Base-by-base conservation (phyloP, 768 basidiomycete species). In the Trametes meyenii region DNA sequence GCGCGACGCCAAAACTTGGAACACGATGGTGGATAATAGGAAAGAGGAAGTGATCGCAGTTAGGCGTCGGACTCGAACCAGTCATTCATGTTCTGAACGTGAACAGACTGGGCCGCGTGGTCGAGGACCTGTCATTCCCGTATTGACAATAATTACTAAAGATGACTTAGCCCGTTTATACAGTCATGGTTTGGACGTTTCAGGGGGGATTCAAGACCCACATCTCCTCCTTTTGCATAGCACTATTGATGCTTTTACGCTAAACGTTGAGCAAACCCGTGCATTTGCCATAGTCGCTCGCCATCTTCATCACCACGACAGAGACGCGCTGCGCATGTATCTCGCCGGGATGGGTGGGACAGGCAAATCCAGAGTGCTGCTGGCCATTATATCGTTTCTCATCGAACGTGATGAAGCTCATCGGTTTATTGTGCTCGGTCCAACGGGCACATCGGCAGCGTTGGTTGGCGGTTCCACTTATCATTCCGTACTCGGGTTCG, bases 261-360 rank as follows among this genome's bases (percentile, higher is more conserved):
- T 46, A 16, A 46, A 46, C 16, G n/a, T 3, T 23, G 45, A 46
- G 19, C 45, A 46, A 16, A 23, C 7, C 5, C 45, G n/a, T 8
- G 45, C 45, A 17, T 46, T 46, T 46, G 5, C 6, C 21, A 26
- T 46, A 8, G 45, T 17, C 7, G 45, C 45, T 7, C 5, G 16
- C 6, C n/a, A 21, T 7, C 21, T 46, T 6, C 45, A 46, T 26
- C 11, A 38, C 14, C 50, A 46, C 29, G 35, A 51, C 16, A 23
- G 36, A 1, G 57, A 67, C 13, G 64, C 55, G 33, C 42, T 70
- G 14, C 39, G 58, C 12, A 68, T 70, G 69, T 66, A 68, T 44
- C 23, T 70, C 10, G 67, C 63, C 0, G 67, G 66, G 2, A 70
- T 70, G 63, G 69, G 55, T 19, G 69, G 69, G 16, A 70, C 65